Conservation (phyloP, 169 alveolate species). For the Pseudocohnilembus persalinus region DNA sequence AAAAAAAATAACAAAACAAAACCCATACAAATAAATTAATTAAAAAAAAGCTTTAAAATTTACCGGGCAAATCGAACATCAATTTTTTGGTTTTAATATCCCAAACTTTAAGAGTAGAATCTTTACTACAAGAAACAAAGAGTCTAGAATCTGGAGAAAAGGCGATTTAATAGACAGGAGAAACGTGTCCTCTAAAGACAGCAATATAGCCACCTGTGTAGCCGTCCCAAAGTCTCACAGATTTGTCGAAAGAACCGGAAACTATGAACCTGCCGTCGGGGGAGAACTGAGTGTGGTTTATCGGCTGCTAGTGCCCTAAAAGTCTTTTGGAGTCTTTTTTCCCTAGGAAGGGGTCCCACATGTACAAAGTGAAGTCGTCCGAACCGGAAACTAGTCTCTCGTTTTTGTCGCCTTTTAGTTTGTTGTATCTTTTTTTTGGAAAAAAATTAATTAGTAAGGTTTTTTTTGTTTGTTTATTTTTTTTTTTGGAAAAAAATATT, state of each 20-base stretch:
- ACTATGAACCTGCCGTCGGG: slow-evolving; percentile 97
- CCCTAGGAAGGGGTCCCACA: slow-evolving; percentile 90
- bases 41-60: too few relatives aligned
- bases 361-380: slow-evolving; percentile 96
- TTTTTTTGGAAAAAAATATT: slow-evolving; percentile 13
- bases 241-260: slow-evolving; percentile 98
- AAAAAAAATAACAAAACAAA: too few relatives aligned
- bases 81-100: slow-evolving; percentile 91
- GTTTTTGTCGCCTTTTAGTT: slow-evolving; percentile 73
- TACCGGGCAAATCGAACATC: slow-evolving; percentile 92
- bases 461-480: slow-evolving; percentile 52
- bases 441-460: slow-evolving; percentile 44
- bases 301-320: slow-evolving; percentile 97
- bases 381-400: slow-evolving; percentile 98
- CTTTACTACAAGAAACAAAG: slow-evolving; percentile 94
- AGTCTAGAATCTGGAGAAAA: slow-evolving; percentile 97
- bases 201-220: slow-evolving; percentile 91
- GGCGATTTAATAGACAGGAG: slow-evolving; percentile 95
- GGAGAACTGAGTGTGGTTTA: slow-evolving; percentile 96
- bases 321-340: slow-evolving; percentile 86
- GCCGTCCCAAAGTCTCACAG: slow-evolving; percentile 93
- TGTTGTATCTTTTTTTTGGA: too few relatives aligned
- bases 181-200: slow-evolving; percentile 97
- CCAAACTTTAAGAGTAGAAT: slow-evolving; percentile 96
- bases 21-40: too few relatives aligned